phyloP scores from a whole-genome alignment of 2,329 filamentous ascomycete genomes.

The Zasmidium cellare region DNA sequence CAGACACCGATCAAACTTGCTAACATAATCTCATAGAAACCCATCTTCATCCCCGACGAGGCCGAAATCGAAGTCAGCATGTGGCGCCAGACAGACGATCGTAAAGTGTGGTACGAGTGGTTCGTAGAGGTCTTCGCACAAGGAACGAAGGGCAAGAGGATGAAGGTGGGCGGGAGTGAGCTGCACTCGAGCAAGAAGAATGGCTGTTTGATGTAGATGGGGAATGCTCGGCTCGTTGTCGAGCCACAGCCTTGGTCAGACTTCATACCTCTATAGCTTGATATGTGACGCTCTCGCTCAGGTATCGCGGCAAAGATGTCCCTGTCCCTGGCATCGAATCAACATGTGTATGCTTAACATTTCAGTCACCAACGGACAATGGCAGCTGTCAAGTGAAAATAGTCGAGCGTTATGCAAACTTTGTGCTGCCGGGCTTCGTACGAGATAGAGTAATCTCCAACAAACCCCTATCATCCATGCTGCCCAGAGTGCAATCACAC shows the following conservation, averaged over 20 bases:
- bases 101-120: constrained; percentile 99
- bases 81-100: constrained; percentile 93
- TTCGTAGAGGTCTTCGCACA: constrained; percentile 75
- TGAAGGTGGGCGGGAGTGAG: constrained; percentile 67
- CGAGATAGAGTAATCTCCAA: too few species aligned
- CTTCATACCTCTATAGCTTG: too few species aligned
- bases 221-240: not conserved
- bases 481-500: too few species aligned
- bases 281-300: not conserved
- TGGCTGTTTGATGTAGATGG: constrained; percentile 65
- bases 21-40: constrained; percentile 62
- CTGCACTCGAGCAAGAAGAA: constrained; percentile 69
- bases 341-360: too few species aligned
- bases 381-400: too few species aligned
- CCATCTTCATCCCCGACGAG: constrained; percentile 80
- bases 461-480: too few species aligned
- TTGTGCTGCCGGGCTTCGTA: too few species aligned
- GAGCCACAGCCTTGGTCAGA: not conserved
- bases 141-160: constrained; percentile 59
- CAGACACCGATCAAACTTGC: not conserved
- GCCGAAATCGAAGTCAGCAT: constrained; percentile 88
- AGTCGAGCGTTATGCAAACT: too few species aligned
- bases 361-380: too few species aligned
- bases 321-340: too few species aligned
- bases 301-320: too few species aligned